Evolutionary conservation across 1,139 yeast species (phyloP), one percentile per base, ranked within the genome.

Genomic region (Tardiomyces blankii): DNA sequence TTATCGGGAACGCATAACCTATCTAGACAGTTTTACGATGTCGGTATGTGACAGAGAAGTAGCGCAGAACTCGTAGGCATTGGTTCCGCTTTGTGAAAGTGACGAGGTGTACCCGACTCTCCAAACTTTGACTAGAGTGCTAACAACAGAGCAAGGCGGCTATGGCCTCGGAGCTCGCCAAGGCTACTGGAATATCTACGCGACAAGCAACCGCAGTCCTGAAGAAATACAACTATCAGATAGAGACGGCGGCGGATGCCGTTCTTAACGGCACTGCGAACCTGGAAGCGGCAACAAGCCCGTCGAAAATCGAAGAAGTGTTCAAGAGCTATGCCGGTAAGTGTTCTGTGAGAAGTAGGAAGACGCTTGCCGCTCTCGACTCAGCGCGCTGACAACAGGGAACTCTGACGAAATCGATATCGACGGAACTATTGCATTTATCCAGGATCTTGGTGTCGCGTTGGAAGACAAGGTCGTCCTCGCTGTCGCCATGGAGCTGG

Each of bases 381-480:
- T n/a, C n/a, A n/a, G n/a, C n/a, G 25, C 7, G 7, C 25, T 21
- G 25, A 21, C 25, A 21, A 41, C 44, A 27, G 45, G 45, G 52
- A 54, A 49, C 8, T 46, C 57, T 6, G 61, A 61, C 25, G 62
- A 55, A 33, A 75, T 75, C 45, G 91, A 80, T 33, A 72, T 83
- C 25, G 91, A 86, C 48, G 96, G 96, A 0, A 82, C 96, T 0
- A 64, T 89, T 18, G 55, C 60, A 41, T 84, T 81, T 55, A 67
- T 87, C 40, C 72, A 69, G 9, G 95, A 82, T 25, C 64, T 89
- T 44, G 77, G 75, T 0, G 70, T 82, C 41, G 79, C 78, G 16
- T 81, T 89, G 0, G 96, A 89, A 54, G 89, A 89, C 57, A 69
- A 77, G 8, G 73, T 67, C 2, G 81, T 88, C 4, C 68, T 89